phyloP scores from a whole-genome alignment of 163 green algal genomes.

The Trebouxiophyceae sp. region DNA sequence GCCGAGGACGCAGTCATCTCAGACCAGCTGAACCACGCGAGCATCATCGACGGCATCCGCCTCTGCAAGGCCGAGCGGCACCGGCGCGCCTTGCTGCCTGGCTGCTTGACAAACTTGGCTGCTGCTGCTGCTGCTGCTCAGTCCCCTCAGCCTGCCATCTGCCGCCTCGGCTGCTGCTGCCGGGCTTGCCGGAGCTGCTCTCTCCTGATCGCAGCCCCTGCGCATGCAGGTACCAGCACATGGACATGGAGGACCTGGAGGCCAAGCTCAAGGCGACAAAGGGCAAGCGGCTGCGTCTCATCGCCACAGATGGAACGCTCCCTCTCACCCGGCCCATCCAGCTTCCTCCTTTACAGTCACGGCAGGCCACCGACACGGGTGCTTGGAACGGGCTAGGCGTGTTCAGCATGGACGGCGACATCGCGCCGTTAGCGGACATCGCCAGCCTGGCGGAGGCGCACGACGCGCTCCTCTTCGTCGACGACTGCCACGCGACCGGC shows the following conservation, averaged over 20 bases:
- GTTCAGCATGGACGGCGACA: conserved; percentile 67
- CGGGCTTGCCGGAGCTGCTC: no score
- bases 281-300: conserved; percentile 32
- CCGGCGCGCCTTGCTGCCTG: no score
- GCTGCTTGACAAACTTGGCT: background rate
- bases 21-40: conserved; percentile 65
- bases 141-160: no score
- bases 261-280: conserved; percentile 37
- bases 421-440: conserved; percentile 51
- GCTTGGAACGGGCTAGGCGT: no score
- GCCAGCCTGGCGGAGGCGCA: conserved; percentile 37
- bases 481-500: conserved; percentile 65
- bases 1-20: conserved; percentile 49
- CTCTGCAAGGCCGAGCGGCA: conserved; percentile 50
- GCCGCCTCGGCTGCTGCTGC: no score
- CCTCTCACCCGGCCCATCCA: no score
- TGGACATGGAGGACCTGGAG: conserved; percentile 62
- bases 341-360: background rate
- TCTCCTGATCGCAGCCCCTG: no score
- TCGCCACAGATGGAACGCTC: conserved; percentile 54
- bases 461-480: conserved; percentile 53
- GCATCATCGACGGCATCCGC: conserved; percentile 63
- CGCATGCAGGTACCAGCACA: conserved; percentile 48
- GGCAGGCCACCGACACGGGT: background rate
- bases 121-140: no score